These are phyloP conservation scores for Hemileia vastatrix DNA, from an alignment of 1,284 basidiomycete genomes.

Conservation along the genomic window DNA sequence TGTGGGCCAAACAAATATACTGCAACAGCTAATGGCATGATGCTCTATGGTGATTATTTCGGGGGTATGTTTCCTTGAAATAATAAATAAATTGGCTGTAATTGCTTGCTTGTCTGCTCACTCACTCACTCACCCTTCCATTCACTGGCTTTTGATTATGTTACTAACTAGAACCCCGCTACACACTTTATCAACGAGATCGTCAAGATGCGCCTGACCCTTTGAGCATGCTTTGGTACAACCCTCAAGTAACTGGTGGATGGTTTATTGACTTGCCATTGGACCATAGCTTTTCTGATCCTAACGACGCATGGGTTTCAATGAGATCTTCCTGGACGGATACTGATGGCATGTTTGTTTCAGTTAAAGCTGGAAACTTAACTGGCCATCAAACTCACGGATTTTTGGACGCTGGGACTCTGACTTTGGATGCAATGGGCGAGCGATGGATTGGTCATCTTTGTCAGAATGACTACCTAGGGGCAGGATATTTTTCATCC, in stretches of 20 bases:
- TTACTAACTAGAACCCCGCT: slow-evolving; percentile 52
- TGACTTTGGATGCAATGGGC: slow-evolving; percentile 88
- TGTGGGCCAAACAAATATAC: slow-evolving; percentile 91
- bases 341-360: slow-evolving; percentile 68
- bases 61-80: slow-evolving; percentile 47
- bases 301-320: slow-evolving; percentile 69
- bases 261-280: slow-evolving; percentile 81
- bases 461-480: slow-evolving; percentile 74
- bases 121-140: background rate
- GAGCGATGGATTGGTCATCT: slow-evolving; percentile 92
- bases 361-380: slow-evolving; percentile 72
- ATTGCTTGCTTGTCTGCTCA: background rate
- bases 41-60: slow-evolving; percentile 62
- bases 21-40: slow-evolving; percentile 61
- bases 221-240: slow-evolving; percentile 96
- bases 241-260: slow-evolving; percentile 68
- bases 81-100: too few species aligned
- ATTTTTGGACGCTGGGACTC: slow-evolving; percentile 76
- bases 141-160: background rate
- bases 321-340: slow-evolving; percentile 91
- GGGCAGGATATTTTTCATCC: slow-evolving; percentile 38
- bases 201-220: slow-evolving; percentile 78
- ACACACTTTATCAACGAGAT: slow-evolving; percentile 84
- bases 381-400: slow-evolving; percentile 81
- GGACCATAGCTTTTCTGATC: slow-evolving; percentile 68